These are phyloP conservation scores for Zymoseptoria brevis DNA, from an alignment of 2,329 filamentous ascomycete species.

Conservation along the genomic window DNA sequence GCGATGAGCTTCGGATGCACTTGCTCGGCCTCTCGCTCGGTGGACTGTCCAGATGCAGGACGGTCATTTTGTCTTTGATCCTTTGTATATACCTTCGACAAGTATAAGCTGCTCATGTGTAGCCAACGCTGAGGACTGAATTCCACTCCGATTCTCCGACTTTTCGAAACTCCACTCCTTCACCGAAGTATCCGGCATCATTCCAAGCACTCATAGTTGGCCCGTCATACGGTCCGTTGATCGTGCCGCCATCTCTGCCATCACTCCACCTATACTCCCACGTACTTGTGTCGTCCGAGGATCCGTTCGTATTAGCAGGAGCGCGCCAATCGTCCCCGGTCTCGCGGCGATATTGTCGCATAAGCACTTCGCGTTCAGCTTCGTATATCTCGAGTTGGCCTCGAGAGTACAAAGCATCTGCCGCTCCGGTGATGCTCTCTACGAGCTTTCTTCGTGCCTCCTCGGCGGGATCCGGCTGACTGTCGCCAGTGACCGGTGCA, in stretches of 20 bases:
- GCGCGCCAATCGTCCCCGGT: constrained; percentile 77
- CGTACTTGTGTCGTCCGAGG: constrained; percentile 14
- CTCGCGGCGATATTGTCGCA: constrained; percentile 74
- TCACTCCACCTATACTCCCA: constrained; percentile 96
- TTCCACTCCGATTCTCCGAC: constrained; percentile 39
- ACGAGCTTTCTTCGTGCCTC: constrained; percentile 63
- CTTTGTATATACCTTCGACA: not conserved
- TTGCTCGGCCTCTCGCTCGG: not conserved
- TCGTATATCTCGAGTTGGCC: constrained; percentile 91
- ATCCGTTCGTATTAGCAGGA: constrained; percentile 22
- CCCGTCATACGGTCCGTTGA: constrained; percentile 81
- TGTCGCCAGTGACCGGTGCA: constrained; percentile 24
- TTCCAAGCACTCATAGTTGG: constrained; percentile 85
- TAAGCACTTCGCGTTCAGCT: constrained; percentile 70
- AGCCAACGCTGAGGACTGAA: constrained; percentile 7
- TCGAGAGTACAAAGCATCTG: constrained; percentile 74
- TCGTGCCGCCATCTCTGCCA: constrained; percentile 67
- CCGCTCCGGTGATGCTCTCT: constrained; percentile 76
- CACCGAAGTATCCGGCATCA: constrained; percentile 84
- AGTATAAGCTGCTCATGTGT: not conserved
- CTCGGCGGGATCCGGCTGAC: constrained; percentile 60
- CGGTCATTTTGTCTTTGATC: no score
- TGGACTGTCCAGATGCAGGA: no score
- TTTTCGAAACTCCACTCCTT: constrained; percentile 60
- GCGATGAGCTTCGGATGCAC: not conserved